Evolutionary conservation across 2,329 filamentous ascomycete species (phyloP).

Genomic region (Fusarium sp.): DNA sequence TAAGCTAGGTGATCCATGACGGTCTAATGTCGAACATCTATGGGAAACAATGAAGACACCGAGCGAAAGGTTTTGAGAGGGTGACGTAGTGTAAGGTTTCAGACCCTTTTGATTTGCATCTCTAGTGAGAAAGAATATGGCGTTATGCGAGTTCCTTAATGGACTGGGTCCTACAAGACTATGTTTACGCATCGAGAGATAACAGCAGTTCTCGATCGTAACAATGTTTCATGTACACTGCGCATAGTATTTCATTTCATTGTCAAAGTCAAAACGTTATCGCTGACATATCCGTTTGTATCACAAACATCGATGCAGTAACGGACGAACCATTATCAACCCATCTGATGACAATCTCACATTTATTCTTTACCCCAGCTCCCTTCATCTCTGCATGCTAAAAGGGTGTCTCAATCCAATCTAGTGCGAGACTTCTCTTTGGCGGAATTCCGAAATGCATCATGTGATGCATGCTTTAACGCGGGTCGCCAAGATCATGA

Average conservation of each 20-base stretch:
- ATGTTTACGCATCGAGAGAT: neutral
- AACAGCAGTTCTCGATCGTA: neutral
- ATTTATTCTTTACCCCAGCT: constrained; percentile 8
- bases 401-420: constrained; percentile 26
- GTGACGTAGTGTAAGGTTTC: constrained; percentile 37
- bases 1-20: constrained; percentile 19
- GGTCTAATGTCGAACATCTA: neutral
- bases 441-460: constrained; percentile 16
- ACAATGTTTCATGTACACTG: neutral
- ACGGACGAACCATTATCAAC: constrained; percentile 23
- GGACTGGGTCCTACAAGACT: neutral
- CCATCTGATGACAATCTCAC: constrained; percentile 3
- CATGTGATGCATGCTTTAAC: constrained; percentile 35
- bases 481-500: constrained; percentile 39
- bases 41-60: neutral
- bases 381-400: constrained; percentile 9
- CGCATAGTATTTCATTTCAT: neutral
- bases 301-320: constrained; percentile 19
- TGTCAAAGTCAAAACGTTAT: neutral
- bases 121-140: constrained; percentile 7
- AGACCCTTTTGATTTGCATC: constrained; percentile 13
- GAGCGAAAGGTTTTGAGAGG: neutral
- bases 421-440: constrained; percentile 29
- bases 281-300: constrained; percentile 18
- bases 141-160: neutral